Evolutionary conservation across 1,284 basidiomycete genomes (phyloP), one percentile per base, ranked within the genome.

Genomic region (Inonotus hispidus): DNA sequence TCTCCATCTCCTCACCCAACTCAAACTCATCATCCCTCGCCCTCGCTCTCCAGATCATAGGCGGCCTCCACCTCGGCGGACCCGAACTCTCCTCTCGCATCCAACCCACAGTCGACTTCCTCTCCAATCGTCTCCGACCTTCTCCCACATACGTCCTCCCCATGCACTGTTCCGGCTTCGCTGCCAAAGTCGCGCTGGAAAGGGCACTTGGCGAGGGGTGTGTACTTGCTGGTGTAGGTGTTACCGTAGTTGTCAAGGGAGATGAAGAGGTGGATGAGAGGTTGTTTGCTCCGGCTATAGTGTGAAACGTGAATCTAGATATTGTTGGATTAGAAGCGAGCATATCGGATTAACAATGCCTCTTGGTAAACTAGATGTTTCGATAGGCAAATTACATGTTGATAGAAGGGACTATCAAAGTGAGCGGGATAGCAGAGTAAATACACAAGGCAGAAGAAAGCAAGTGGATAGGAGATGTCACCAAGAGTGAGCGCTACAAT

Each of bases 161-260:
- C 0, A 88, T 93, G 83, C 92, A 93, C 71, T 93, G 91, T 67
- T 83, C 88, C 1, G 90, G 91, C 0, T 89, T 92, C 68, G 78
- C 80, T 35, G 81, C 80, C 29, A 90, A 92, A 69, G 70, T 88
- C 1, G 86, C 84, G 3, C 72, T 93, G 64, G 82, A 85, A 67
- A 72, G 73, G 7, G 87, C 81, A 1, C 76, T 93, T 13, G 90
- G 89, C 19, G 82, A 88, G 54, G 83, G 82, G 1, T 87, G 86
- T 67, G 87, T 92, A 11, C 87, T 89, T 0, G 86, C 84, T 3
- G 89, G 90, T 2, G 85, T 86, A 1, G 90, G 91, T 8, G 79
- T 85, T 29, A 84, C 78, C 65, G 79, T 90, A 1, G 76, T 83
- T 11, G 68, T 90, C 46, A 32, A 58, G 38, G 60, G 64, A n/a